These are phyloP conservation scores for Aplosporella prunicola DNA, from an alignment of 2,329 filamentous ascomycete species.

Conservation along the genomic window DNA sequence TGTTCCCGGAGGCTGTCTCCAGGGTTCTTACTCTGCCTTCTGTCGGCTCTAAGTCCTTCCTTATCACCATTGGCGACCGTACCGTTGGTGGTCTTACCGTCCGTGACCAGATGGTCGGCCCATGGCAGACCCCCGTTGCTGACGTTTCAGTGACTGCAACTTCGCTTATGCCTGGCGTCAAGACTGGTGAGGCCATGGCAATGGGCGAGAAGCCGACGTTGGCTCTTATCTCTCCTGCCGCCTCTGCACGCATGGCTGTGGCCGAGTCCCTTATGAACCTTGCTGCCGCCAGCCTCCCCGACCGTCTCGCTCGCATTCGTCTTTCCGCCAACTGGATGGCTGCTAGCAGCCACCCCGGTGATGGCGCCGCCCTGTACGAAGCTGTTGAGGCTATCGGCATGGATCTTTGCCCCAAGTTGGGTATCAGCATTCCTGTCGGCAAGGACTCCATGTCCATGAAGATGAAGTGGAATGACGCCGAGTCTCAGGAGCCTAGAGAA, in stretches of 20 bases:
- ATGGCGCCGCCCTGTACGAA: constrained; percentile 86
- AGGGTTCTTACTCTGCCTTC: constrained; percentile 76
- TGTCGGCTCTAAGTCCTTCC: constrained; percentile 93
- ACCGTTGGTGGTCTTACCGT: constrained; percentile 82
- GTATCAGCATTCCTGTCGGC: constrained; percentile 87
- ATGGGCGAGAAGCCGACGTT: constrained; percentile 90
- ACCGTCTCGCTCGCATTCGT: constrained; percentile 68
- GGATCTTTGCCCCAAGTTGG: constrained; percentile 83
- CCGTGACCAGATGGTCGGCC: constrained; percentile 91
- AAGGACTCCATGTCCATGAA: constrained; percentile 99
- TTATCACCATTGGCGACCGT: constrained; percentile 93
- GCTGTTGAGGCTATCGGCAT: constrained; percentile 88
- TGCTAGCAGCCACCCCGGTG: constrained; percentile 84
- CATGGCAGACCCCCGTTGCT: constrained; percentile 89
- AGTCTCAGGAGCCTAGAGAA: constrained; percentile 60
- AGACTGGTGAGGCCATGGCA: constrained; percentile 89
- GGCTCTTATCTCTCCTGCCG: constrained; percentile 78
- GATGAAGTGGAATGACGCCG: constrained; percentile 77
- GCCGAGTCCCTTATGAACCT: constrained; percentile 90
- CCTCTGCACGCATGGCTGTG: constrained; percentile 93
- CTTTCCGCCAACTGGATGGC: constrained; percentile 99
- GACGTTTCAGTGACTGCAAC: constrained; percentile 90
- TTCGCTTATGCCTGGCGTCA: constrained; percentile 61
- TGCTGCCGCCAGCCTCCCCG: constrained; percentile 66
- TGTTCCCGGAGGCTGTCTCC: constrained; percentile 62